phyloP scores from a whole-genome alignment of 805 yeast species.

The Hanseniaspora clermontiae region DNA sequence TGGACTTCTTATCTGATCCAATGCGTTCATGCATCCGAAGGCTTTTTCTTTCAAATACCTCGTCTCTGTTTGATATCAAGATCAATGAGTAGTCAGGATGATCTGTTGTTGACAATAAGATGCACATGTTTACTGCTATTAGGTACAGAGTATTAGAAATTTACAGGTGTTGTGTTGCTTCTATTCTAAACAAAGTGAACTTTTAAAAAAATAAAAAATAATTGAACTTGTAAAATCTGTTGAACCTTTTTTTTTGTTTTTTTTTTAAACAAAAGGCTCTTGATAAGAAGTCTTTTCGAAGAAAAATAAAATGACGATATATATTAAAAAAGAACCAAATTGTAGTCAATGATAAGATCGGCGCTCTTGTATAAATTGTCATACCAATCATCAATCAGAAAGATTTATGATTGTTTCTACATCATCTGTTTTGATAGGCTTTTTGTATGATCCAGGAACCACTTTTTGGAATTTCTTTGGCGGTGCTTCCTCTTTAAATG shows the following conservation, averaged over 20 bases:
- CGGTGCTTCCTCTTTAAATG: background rate
- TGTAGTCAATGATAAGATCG: too few relatives aligned
- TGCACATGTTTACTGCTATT: conserved; percentile 48
- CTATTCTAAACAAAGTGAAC: too few relatives aligned
- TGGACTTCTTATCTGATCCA: conserved; percentile 31
- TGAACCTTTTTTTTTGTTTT: too few relatives aligned
- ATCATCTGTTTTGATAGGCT: background rate
- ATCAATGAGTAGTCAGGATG: conserved; percentile 69
- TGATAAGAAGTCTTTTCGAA: background rate
- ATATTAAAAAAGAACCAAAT: too few relatives aligned
- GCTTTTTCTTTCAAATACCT: conserved; percentile 64
- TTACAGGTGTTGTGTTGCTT: background rate
- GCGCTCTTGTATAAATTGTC: background rate
- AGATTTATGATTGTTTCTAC: background rate
- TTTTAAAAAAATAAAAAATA: background rate
- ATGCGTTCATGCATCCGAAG: background rate
- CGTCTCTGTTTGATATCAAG: conserved; percentile 77
- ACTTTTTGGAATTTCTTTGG: conserved; percentile 8
- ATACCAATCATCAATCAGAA: background rate
- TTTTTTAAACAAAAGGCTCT: background rate
- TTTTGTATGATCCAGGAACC: background rate
- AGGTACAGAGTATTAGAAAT: too few relatives aligned
- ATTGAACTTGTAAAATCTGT: background rate
- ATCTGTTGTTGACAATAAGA: conserved; percentile 49
- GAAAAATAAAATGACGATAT: background rate